Evolutionary conservation across 1,284 basidiomycete species (phyloP), one percentile per base, ranked within the genome.

Genomic region (Heterobasidion occidentale): DNA sequence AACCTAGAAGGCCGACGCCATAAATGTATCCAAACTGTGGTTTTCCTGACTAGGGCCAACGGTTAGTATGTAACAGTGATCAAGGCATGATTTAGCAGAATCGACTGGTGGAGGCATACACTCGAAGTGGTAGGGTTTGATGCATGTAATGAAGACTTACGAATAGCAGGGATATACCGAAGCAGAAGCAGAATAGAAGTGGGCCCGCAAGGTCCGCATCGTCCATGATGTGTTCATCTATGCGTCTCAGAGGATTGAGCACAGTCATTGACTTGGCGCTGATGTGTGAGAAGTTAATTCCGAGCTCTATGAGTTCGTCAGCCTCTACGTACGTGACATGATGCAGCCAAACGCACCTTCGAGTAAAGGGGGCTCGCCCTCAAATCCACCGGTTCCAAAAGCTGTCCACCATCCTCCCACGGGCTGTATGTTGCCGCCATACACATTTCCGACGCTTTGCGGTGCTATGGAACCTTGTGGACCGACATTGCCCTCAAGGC

Each of bases 1-100:
- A 94, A 54, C 97, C 97, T 63, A 99, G 83, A 12, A 98, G 81
- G 51, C 92, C 96, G 60, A 99, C 92, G 52, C 97, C 97, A 71
- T 99, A 99, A 62, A 99, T 98, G 72, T 98, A 98, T 35, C 93
- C 94, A 72, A 99, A 99, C 70, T 98, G 97, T 8, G 94, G 92
- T 77, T 98, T 98, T 60, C 97, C 97, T 14, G 94, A 94, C 94
- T 98, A 68, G 15, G 27, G 20, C 45, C 19, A 49, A 44, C 20
- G 12, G 42, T 51, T 0, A 34, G 20, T 15, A 8, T 42, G 12
- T 5, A 42, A 42, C 38, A 34, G 48, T 45, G 49, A 51, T 61
- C 56, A 54, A 34, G 57, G 7, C 20, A 35, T 38, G 27, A 45
- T 11, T 36, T 11, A 33, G 7, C 15, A 20, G 56, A 12, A 33